These are phyloP conservation scores for Lachancea nothofagi DNA, from an alignment of 805 yeast species.

Conservation along the genomic window DNA sequence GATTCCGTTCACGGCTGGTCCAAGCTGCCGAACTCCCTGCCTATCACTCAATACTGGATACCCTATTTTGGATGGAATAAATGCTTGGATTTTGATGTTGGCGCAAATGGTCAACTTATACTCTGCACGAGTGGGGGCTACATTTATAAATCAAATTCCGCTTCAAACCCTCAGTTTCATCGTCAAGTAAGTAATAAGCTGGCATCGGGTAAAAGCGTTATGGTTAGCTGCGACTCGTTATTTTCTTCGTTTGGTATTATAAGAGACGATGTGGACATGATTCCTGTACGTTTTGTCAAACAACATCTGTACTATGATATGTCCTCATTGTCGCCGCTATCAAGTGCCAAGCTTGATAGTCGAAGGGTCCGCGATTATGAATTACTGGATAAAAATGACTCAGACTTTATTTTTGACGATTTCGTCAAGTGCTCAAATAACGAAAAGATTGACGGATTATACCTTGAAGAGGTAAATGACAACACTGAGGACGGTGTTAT, in stretches of 20 bases:
- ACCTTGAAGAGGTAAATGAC: neutral
- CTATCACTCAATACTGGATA: constrained; percentile 52
- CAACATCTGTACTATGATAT: constrained; percentile 50
- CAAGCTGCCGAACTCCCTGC: constrained; percentile 39
- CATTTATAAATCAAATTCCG: constrained; percentile 39
- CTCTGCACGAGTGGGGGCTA: constrained; percentile 67
- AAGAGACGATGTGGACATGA: constrained; percentile 53
- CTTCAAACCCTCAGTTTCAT: constrained; percentile 13
- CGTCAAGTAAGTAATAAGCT: constrained; percentile 33
- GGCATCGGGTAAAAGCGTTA: constrained; percentile 30
- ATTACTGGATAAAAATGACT: constrained; percentile 5
- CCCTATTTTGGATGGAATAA: constrained; percentile 48
- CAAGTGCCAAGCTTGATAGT: neutral
- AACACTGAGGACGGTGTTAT: neutral
- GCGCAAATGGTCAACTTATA: constrained; percentile 62
- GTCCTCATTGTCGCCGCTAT: constrained; percentile 46
- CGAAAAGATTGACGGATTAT: neutral
- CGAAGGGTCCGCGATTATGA: constrained; percentile 12
- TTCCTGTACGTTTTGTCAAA: constrained; percentile 49
- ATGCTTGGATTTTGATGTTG: constrained; percentile 55
- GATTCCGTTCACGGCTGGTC: constrained; percentile 27
- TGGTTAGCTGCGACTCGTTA: constrained; percentile 59
- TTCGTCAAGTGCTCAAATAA: constrained; percentile 13
- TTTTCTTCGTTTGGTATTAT: constrained; percentile 65
- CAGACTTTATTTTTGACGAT: neutral